Percentiles rank a stretch among this genome's conserved stretches.
Conservation (phyloP, 1,139 yeast species). For the Yarrowia galli region DNA sequence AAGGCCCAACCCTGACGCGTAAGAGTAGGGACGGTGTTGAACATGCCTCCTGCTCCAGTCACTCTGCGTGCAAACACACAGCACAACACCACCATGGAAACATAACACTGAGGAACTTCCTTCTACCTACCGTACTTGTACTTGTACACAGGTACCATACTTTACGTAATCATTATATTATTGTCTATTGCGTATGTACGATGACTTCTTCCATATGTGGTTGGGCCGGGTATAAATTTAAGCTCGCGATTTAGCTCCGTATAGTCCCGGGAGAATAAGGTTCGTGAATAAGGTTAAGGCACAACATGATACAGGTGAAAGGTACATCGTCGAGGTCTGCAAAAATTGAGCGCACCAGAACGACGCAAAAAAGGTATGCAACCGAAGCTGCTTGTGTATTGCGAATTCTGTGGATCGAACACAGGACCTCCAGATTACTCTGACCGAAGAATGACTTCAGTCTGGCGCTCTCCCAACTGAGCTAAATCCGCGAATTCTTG, state of each 20-base stretch:
- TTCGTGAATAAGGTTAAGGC: not conserved
- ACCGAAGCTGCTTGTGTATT: slow-evolving; percentile 45
- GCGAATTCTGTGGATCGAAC: slow-evolving; percentile 95
- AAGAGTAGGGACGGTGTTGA: not conserved
- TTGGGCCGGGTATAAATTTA: no score
- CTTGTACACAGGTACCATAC: not conserved
- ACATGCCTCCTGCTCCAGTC: no score
- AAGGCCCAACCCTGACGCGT: no score
- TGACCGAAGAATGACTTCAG: slow-evolving; percentile 64
- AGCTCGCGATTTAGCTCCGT: not conserved
- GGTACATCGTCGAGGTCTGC: not conserved
- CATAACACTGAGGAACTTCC: not conserved
- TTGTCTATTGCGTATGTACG: no score
- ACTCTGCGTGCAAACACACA: no score
- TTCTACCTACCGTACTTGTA: no score
- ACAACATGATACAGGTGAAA: not conserved
- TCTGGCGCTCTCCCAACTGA: slow-evolving; percentile 93
- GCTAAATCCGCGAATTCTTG: slow-evolving; percentile 64
- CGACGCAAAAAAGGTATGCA: not conserved
- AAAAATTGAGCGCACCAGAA: no score
- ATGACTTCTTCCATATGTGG: no score
- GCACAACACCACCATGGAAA: not conserved
- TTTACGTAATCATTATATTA: not conserved
- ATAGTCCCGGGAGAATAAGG: not conserved
- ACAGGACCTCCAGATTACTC: slow-evolving; percentile 84